These are phyloP conservation scores for Ganoderma leucocontextum DNA, from an alignment of 1,284 basidiomycete genomes.

Conservation along the genomic window DNA sequence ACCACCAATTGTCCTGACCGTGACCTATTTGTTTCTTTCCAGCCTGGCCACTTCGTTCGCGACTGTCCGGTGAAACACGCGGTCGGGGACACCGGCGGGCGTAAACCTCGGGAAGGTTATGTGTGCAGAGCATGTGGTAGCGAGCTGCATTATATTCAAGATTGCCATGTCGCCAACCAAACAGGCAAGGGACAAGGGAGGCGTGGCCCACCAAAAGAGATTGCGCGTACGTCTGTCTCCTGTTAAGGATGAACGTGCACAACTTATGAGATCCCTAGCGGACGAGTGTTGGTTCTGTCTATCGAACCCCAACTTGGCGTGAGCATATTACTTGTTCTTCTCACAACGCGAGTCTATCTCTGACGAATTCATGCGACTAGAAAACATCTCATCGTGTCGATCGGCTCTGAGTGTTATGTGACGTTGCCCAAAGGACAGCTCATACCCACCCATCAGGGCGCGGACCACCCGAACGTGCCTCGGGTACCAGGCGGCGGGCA, in stretches of 20 bases:
- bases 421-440: constrained; percentile 95
- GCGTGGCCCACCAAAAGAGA: constrained; percentile 76
- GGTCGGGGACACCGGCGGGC: constrained; percentile 78
- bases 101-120: constrained; percentile 84
- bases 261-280: constrained; percentile 52
- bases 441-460: constrained; percentile 74
- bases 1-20: not conserved
- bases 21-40: constrained; percentile 3
- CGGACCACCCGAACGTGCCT: constrained; percentile 48
- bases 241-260: not conserved
- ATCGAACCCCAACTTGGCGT: constrained; percentile 90
- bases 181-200: constrained; percentile 49
- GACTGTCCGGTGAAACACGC: constrained; percentile 85
- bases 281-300: constrained; percentile 97
- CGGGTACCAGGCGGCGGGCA: constrained; percentile 93
- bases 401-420: constrained; percentile 92
- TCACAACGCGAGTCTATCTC: constrained; percentile 4
- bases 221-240: constrained; percentile 65
- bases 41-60: constrained; percentile 85
- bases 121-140: constrained; percentile 90
- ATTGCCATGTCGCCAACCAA: constrained; percentile 80
- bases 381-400: constrained; percentile 94
- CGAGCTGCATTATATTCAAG: constrained; percentile 83
- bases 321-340: constrained; percentile 38
- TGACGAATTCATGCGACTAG: constrained; percentile 47